A percentile compares a stretch with the other conserved stretches of the same genome.
Evolutionary conservation across 257 asterid genomes (phyloP).

Genomic region (Salvia hispanica): DNA sequence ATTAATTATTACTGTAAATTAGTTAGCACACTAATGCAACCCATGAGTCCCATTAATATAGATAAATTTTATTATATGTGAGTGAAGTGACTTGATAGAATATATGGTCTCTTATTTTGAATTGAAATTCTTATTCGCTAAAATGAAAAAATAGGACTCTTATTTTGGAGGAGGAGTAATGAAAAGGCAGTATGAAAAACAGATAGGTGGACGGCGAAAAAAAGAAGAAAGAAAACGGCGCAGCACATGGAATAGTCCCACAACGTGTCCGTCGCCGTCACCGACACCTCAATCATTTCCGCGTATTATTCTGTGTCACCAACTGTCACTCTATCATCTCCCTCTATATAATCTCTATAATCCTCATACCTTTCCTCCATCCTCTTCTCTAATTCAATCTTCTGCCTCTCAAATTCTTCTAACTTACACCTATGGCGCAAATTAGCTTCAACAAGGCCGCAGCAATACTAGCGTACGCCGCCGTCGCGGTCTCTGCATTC

Average conservation of each 20-base stretch:
- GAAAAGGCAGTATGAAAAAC: too few relatives aligned
- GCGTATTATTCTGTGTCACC: constrained; percentile 33
- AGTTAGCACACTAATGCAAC: too few relatives aligned
- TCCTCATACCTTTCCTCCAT: neutral
- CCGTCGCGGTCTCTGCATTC: constrained; percentile 33
- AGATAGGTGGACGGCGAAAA: constrained; percentile 22
- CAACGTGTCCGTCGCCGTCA: constrained; percentile 20
- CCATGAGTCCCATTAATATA: too few relatives aligned
- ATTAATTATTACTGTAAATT: too few relatives aligned
- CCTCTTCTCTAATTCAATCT: neutral
- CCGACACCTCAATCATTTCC: constrained; percentile 9
- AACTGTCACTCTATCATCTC: constrained; percentile 40
- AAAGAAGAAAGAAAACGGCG: neutral
- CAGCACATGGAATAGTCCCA: constrained; percentile 22
- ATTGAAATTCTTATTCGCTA: too few relatives aligned
- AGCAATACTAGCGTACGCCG: constrained; percentile 28
- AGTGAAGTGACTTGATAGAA: too few relatives aligned
- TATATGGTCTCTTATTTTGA: too few relatives aligned
- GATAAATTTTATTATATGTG: too few relatives aligned
- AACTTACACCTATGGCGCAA: constrained; percentile 44
- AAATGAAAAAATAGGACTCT: too few relatives aligned
- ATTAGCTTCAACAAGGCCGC: constrained; percentile 37
- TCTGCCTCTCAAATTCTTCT: too few relatives aligned
- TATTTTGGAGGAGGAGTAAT: too few relatives aligned
- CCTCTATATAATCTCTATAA: constrained; percentile 23